These are phyloP conservation scores for Bryoerythrophyllum caledonicum DNA, from an alignment of 225 moss, liverwort and hornwort genomes.

Conservation along the genomic window DNA sequence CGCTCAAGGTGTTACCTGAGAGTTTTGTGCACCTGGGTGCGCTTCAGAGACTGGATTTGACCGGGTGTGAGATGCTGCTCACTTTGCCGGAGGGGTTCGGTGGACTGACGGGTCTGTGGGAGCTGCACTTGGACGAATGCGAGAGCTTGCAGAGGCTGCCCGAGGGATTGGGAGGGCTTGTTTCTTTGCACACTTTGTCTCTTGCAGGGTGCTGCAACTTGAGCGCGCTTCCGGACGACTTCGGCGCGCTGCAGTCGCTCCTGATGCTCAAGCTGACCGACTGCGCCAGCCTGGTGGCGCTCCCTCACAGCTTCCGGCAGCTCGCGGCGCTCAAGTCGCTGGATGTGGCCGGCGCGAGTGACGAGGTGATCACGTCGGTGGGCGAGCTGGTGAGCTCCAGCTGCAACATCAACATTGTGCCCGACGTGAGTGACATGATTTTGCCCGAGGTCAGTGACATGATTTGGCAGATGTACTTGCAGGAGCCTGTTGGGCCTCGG, in stretches of 20 bases:
- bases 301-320: conserved; percentile 56
- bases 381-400: conserved; percentile 33
- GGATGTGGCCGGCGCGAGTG: conserved; percentile 39
- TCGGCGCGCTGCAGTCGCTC: conserved; percentile 43
- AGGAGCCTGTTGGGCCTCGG: conserved; percentile 17
- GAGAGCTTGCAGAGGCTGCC: too few species aligned
- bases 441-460: conserved; percentile 5
- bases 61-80: too few species aligned
- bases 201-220: conserved; percentile 37
- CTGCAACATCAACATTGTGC: conserved; percentile 24
- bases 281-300: conserved; percentile 29
- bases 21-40: too few species aligned
- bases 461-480: conserved; percentile 30
- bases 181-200: conserved; percentile 38
- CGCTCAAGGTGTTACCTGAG: too few species aligned
- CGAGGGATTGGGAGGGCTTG: conserved; percentile 38
- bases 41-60: too few species aligned
- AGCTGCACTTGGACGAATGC: too few species aligned
- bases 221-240: conserved; percentile 33
- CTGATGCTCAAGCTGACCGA: conserved; percentile 50
- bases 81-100: too few species aligned
- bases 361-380: conserved; percentile 25
- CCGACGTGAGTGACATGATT: conserved; percentile 18
- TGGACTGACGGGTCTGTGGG: too few species aligned
- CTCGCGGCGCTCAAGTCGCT: conserved; percentile 44